These are phyloP conservation scores for Ogataea degrootiae DNA, from an alignment of 805 yeast genomes.

Conservation along the genomic window DNA sequence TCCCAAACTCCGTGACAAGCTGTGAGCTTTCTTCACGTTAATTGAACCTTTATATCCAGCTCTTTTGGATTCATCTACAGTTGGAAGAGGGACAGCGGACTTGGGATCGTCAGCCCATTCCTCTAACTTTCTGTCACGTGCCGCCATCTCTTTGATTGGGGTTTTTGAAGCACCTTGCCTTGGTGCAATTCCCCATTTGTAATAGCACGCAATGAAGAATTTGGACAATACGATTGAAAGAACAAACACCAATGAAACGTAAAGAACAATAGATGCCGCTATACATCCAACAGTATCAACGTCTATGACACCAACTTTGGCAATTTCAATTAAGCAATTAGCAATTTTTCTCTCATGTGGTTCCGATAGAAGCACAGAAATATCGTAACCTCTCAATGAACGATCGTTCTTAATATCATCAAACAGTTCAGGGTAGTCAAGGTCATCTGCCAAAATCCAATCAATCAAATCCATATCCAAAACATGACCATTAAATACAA, in stretches of 20 bases:
- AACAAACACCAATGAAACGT: slow-evolving; percentile 78
- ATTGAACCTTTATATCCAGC: slow-evolving; percentile 36
- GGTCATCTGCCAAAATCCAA: slow-evolving; percentile 68
- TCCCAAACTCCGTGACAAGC: background rate
- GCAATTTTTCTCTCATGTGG: slow-evolving; percentile 68
- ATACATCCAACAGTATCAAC: slow-evolving; percentile 90
- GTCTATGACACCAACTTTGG: slow-evolving; percentile 80
- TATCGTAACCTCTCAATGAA: slow-evolving; percentile 69
- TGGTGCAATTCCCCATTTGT: slow-evolving; percentile 76
- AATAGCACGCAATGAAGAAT: slow-evolving; percentile 83
- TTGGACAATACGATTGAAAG: slow-evolving; percentile 72
- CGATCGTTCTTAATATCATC: slow-evolving; percentile 53
- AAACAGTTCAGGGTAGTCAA: slow-evolving; percentile 70
- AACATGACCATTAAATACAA: slow-evolving; percentile 87
- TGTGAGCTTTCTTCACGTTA: background rate
- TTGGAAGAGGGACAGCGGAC: slow-evolving; percentile 45
- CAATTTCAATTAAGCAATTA: slow-evolving; percentile 76
- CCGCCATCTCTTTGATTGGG: slow-evolving; percentile 54
- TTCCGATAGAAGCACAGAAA: slow-evolving; percentile 66
- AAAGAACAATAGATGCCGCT: slow-evolving; percentile 80
- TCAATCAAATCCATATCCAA: slow-evolving; percentile 72
- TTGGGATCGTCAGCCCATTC: slow-evolving; percentile 75
- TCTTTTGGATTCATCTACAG: slow-evolving; percentile 47
- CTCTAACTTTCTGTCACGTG: slow-evolving; percentile 67
- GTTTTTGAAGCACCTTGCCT: slow-evolving; percentile 68